A percentile compares a stretch with the other conserved stretches of the same genome.
Conservation (phyloP, 1,139 yeast species). For the Geotrichum candidum region DNA sequence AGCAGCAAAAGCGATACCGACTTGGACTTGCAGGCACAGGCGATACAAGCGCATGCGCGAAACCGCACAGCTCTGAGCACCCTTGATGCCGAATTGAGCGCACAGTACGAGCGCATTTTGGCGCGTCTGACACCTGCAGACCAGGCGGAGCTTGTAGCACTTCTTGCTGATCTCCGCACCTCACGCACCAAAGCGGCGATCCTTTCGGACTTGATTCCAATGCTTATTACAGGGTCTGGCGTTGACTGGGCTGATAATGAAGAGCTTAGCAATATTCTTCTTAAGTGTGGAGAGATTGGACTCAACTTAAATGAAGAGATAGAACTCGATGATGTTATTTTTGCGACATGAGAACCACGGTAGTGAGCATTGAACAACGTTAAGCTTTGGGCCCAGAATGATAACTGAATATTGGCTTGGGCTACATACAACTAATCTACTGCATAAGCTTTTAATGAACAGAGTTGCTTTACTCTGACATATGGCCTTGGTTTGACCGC, state of each 20-base stretch:
- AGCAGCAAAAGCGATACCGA: neutral
- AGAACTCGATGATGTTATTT: constrained; percentile 11
- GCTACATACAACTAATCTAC: too few relatives aligned
- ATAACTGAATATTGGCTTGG: too few relatives aligned
- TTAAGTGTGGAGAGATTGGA: constrained; percentile 13
- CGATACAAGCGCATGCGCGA: neutral
- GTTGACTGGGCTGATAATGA: constrained; percentile 16
- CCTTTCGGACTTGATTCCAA: constrained; percentile 3
- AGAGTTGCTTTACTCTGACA: too few relatives aligned
- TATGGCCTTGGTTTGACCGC: too few relatives aligned
- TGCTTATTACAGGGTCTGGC: constrained; percentile 15
- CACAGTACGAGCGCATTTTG: neutral
- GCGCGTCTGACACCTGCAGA: neutral
- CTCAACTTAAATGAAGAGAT: constrained; percentile 12
- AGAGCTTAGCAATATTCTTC: constrained; percentile 8
- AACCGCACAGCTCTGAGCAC: neutral
- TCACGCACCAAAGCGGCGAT: neutral
- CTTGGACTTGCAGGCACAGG: neutral
- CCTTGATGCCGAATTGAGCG: neutral
- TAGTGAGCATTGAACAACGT: neutral
- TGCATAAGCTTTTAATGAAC: too few relatives aligned
- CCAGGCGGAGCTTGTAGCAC: neutral
- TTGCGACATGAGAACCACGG: neutral
- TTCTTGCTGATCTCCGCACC: neutral
- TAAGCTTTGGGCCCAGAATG: too few relatives aligned